Evolutionary conservation across 1,284 basidiomycete genomes (phyloP), one percentile per base, ranked within the genome.

Genomic region (Boletus sp.): DNA sequence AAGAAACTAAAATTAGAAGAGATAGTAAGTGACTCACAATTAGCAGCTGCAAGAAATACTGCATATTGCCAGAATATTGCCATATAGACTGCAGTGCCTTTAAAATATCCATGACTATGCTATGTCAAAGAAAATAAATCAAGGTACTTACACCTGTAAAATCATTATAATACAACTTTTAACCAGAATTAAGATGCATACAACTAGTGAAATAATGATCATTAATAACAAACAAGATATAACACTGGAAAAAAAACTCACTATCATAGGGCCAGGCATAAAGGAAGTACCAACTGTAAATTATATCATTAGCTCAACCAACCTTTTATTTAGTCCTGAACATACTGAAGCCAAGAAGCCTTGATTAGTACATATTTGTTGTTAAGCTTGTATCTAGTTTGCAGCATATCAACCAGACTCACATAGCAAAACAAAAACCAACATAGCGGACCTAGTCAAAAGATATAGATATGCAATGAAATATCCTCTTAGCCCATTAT

Each of bases 211-310:
- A 12, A 9, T 16, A 3, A 14, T 7, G 2, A 9, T 17, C 4
- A 25, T 32, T 32, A 30, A 38, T 10, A 7, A 23, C 8, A 16
- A 5, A 29, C 8, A 23, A 34, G 7, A 2, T 16, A 8, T 3
- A 5, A 12, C 25, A 3, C 2, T n/a, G 20, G 14, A n/a, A 14
- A 14, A 13, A 20, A 7, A 8, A 35, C 51, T 14, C 3, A 52
- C 51, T 14, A 17, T 19, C 4, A 33, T 10, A 26, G 25, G 25
- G 10, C 25, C 51, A n/a, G 41, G 25, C 0, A 54, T 7, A 17
- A 54, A 54, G 13, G 23, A 13, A 16, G 19, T 44, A 6, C 27
- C 14, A 14, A 2, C 51, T 53, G 22, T 4, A 3, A 16, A 41
- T 1, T 8, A 9, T 33, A 10, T 8, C 7, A 14, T 42, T 9